Conservation (phyloP, 805 yeast species). For the Yarrowia yakushimensis region DNA sequence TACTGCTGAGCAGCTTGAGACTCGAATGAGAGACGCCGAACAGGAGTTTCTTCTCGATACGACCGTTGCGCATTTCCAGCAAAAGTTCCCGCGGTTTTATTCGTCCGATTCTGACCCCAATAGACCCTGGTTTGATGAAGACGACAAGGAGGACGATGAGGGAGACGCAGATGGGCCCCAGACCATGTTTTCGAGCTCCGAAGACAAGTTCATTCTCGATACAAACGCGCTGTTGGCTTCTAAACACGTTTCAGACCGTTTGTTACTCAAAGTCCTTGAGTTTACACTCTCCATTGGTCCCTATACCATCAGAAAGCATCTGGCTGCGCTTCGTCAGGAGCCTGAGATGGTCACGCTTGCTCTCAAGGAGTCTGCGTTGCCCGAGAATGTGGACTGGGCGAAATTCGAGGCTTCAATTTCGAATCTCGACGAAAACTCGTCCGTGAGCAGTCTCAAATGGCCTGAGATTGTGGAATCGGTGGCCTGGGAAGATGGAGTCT, state of each 20-base stretch:
- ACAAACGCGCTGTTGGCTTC: background rate
- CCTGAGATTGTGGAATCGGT: background rate
- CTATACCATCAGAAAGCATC: slow-evolving; percentile 3
- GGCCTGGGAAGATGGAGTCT: background rate
- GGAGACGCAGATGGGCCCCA: slow-evolving; percentile 19
- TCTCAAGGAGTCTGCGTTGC: background rate
- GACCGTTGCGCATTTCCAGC: background rate
- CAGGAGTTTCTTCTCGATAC: background rate
- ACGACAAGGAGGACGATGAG: slow-evolving; percentile 17
- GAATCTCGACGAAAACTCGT: background rate
- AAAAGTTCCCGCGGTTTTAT: background rate
- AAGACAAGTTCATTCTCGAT: slow-evolving; percentile 14
- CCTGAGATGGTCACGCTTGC: slow-evolving; percentile 11
- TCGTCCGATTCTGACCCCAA: background rate
- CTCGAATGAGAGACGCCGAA: background rate
- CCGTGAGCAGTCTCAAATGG: background rate
- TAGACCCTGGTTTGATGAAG: slow-evolving; percentile 1
- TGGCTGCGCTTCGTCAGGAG: slow-evolving; percentile 8
- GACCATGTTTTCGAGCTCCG: background rate
- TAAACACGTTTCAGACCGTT: background rate
- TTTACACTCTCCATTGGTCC: background rate
- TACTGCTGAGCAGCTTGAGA: slow-evolving; percentile 1
- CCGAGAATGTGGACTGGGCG: background rate
- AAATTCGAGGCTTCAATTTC: background rate
- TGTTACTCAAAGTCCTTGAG: slow-evolving; percentile 7